Base-by-base conservation (phyloP, 2,329 filamentous ascomycete species). In the Claviceps quebecensis region DNA sequence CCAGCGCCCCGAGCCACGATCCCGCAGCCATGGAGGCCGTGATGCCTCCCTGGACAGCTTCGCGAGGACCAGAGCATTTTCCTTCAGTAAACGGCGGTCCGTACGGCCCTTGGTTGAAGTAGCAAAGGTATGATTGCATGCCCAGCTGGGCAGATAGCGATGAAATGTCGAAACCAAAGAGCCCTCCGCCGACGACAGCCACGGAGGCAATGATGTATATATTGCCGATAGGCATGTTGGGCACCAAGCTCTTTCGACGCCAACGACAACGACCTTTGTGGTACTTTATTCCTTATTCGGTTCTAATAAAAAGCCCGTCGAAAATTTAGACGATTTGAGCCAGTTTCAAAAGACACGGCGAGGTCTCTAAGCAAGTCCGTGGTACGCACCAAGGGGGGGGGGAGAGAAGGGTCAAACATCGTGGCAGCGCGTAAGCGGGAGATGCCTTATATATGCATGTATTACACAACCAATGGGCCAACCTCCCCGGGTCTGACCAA, bases 151-250 rank as follows among this genome's bases (percentile, higher is more conserved):
- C 77, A 3, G 73, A 75, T 67, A 79, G 75, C 52, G 75, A 78
- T 37, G 72, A 73, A 53, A 80, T 78, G 67, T 89, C 86, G 63
- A 89, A 89, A 58, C 86, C 86, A 60, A 77, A 77, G 48, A 70
- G 63, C 56, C 64, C 66, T 53, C 67, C 68, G 54, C 67, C 67
- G 26, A 69, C 63, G 56, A 68, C 68, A 56, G 64, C 56, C 53
- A 64, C 61, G 55, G 59, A 60, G 47, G 64, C 62, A 52, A 67
- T 65, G 45, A 65, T 63, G 56, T 67, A 67, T 48, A 65, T 61
- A 55, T 67, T 67, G 55, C 62, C 63, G 50, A 64, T 62, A 13
- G 36, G 46, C 62, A 63, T 63, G 47, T 40, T 59, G 54, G 43
- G n/a, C n/a, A 14, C 38, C 8, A 29, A 38, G 23, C 51, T 37